These are phyloP conservation scores for Verticillium alfalfae DNA, from an alignment of 2,329 filamentous ascomycete species.

Conservation along the genomic window DNA sequence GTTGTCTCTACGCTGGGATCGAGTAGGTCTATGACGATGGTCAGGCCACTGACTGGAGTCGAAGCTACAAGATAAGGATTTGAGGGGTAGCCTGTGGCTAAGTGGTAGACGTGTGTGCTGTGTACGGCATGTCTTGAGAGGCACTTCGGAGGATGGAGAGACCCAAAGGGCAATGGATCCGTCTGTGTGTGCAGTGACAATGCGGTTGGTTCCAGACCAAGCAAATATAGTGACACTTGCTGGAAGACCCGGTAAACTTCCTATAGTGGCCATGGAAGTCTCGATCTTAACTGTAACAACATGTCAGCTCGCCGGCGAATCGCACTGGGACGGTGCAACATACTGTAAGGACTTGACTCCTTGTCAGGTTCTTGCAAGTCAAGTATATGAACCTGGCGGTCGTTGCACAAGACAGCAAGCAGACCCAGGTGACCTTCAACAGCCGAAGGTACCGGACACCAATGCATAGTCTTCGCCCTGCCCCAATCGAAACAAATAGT, in stretches of 20 bases:
- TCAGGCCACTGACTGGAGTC: conserved; percentile 46
- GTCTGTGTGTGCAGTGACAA: conserved; percentile 50
- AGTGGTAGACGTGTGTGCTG: conserved; percentile 46
- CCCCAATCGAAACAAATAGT: conserved; percentile 46
- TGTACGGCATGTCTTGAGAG: conserved; percentile 49
- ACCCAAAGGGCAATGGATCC: conserved; percentile 54
- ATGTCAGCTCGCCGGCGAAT: conserved; percentile 14
- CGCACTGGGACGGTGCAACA: conserved; percentile 8
- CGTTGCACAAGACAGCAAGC: conserved; percentile 43
- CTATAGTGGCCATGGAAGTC: conserved; percentile 17
- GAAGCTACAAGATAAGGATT: conserved; percentile 51
- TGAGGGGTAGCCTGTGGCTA: conserved; percentile 51
- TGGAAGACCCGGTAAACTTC: conserved; percentile 34
- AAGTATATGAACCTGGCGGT: conserved; percentile 45
- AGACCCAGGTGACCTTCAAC: conserved; percentile 25
- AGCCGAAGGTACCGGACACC: conserved; percentile 41
- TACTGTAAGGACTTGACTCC: conserved; percentile 33
- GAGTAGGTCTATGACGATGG: conserved; percentile 46
- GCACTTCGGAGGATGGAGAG: conserved; percentile 40
- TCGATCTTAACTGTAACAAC: conserved; percentile 35
- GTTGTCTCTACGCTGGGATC: conserved; percentile 47
- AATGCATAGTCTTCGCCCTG: conserved; percentile 42
- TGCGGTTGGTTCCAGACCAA: conserved; percentile 50
- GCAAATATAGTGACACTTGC: conserved; percentile 46
- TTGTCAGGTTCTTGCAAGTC: conserved; percentile 27